These are phyloP conservation scores for Cydonia oblonga DNA, from an alignment of 331 rosid genomes.

Conservation along the genomic window DNA sequence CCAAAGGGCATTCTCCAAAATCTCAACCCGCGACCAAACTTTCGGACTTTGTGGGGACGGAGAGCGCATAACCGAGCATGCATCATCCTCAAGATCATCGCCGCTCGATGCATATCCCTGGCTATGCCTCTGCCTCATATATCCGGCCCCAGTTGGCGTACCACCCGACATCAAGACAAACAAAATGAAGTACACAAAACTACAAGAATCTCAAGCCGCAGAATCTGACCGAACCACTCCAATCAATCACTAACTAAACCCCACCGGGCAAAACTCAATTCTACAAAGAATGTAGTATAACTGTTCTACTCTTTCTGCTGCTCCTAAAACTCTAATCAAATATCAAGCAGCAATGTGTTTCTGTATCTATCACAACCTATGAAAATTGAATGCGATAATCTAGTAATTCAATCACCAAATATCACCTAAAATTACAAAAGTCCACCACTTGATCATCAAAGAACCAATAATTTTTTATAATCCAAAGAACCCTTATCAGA, in stretches of 20 bases:
- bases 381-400: neutral
- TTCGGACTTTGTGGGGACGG: slow-evolving; percentile 32
- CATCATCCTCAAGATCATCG: slow-evolving; percentile 97
- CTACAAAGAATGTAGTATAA: neutral
- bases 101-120: slow-evolving; percentile 88
- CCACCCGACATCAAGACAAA: slow-evolving; percentile 76
- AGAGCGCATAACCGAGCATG: slow-evolving; percentile 58
- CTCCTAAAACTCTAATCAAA: slow-evolving; percentile 10
- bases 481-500: slow-evolving; percentile 18
- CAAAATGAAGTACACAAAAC: slow-evolving; percentile 16
- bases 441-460: slow-evolving; percentile 11
- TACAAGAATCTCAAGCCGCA: slow-evolving; percentile 17
- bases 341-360: slow-evolving; percentile 9
- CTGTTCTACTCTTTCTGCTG: neutral
- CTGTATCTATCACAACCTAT: slow-evolving; percentile 3
- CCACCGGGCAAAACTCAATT: neutral
- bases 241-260: neutral
- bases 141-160: slow-evolving; percentile 70
- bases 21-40: slow-evolving; percentile 52
- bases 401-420: neutral
- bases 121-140: slow-evolving; percentile 93
- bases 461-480: slow-evolving; percentile 5
- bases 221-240: slow-evolving; percentile 24
- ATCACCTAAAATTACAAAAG: slow-evolving; percentile 2
- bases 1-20: slow-evolving; percentile 73